Conservation (phyloP, 2,329 filamentous ascomycete genomes). For the Xylariaceae sp. region DNA sequence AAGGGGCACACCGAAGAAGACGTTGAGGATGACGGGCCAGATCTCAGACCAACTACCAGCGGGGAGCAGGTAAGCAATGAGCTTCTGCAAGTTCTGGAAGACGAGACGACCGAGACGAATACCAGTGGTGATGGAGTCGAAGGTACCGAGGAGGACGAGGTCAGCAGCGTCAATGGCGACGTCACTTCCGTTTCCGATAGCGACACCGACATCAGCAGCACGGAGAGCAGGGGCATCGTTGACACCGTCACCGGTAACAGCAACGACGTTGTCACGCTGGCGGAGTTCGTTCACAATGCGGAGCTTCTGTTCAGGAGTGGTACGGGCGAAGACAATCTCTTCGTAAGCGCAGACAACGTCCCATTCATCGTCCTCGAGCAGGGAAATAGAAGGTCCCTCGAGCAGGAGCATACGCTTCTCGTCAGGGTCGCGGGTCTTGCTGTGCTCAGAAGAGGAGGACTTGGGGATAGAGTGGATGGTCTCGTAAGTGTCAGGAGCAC, state of each 20-base stretch:
- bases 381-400: slow-evolving; percentile 54
- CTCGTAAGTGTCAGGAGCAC: slow-evolving; percentile 14
- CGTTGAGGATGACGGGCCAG: not conserved
- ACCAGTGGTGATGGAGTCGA: not conserved
- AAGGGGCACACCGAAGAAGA: not conserved
- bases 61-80: not conserved
- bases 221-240: slow-evolving; percentile 70
- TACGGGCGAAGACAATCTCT: slow-evolving; percentile 61
- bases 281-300: slow-evolving; percentile 68
- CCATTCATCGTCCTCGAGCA: slow-evolving; percentile 55
- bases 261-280: slow-evolving; percentile 60
- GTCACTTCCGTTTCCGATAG: slow-evolving; percentile 40
- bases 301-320: slow-evolving; percentile 67
- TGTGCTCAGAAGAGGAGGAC: slow-evolving; percentile 15
- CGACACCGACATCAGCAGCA: slow-evolving; percentile 68
- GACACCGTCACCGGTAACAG: slow-evolving; percentile 70
- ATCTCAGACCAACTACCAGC: slow-evolving; percentile 1
- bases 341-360: slow-evolving; percentile 52
- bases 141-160: not conserved
- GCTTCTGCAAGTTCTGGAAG: slow-evolving; percentile 1
- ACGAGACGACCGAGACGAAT: not conserved
- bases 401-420: slow-evolving; percentile 50
- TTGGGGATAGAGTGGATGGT: not conserved
- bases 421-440: slow-evolving; percentile 30
- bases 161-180: not conserved